A percentile compares a stretch with the other conserved stretches of the same genome.
These are phyloP conservation scores for Ceratocystis papillata DNA, from an alignment of 2,329 filamentous ascomycete genomes.

Conservation along the genomic window DNA sequence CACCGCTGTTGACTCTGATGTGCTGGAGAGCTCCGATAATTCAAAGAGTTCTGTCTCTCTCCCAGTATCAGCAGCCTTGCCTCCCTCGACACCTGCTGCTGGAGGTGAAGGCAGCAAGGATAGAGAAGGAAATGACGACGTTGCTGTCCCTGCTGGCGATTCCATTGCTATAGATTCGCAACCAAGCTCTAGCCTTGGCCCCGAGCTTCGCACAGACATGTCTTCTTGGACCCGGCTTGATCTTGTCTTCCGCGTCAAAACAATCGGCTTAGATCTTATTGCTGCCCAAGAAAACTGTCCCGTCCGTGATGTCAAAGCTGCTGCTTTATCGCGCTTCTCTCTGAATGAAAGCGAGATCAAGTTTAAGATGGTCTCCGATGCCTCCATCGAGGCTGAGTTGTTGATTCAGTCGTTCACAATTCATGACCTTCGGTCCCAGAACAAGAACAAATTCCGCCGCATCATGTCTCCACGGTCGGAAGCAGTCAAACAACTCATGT, in stretches of 20 bases:
- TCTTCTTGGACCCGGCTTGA: slow-evolving; percentile 89
- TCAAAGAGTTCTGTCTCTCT: neutral
- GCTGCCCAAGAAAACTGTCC: slow-evolving; percentile 64
- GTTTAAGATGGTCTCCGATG: slow-evolving; percentile 83
- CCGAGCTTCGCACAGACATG: slow-evolving; percentile 57
- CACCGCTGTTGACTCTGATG: slow-evolving; percentile 32
- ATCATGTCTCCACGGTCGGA: slow-evolving; percentile 98
- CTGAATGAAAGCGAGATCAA: slow-evolving; percentile 88
- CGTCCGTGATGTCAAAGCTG: slow-evolving; percentile 63
- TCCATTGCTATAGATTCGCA: slow-evolving; percentile 29
- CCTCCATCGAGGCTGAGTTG: slow-evolving; percentile 82
- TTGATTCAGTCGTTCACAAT: slow-evolving; percentile 92
- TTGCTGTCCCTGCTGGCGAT: slow-evolving; percentile 11
- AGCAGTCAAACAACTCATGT: slow-evolving; percentile 96
- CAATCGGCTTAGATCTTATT: slow-evolving; percentile 78
- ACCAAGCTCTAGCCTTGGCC: slow-evolving; percentile 37
- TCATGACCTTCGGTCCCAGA: slow-evolving; percentile 74
- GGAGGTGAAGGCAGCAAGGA: neutral
- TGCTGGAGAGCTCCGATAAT: neutral
- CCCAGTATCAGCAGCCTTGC: slow-evolving; percentile 25
- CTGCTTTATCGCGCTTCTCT: slow-evolving; percentile 86
- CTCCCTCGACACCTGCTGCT: slow-evolving; percentile 27
- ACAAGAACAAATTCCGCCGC: slow-evolving; percentile 90
- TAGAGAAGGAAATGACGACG: slow-evolving; percentile 1
- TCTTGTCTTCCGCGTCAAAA: slow-evolving; percentile 77